These are phyloP conservation scores for Rhizopogon vinicolor DNA, from an alignment of 768 basidiomycete genomes.

Conservation along the genomic window DNA sequence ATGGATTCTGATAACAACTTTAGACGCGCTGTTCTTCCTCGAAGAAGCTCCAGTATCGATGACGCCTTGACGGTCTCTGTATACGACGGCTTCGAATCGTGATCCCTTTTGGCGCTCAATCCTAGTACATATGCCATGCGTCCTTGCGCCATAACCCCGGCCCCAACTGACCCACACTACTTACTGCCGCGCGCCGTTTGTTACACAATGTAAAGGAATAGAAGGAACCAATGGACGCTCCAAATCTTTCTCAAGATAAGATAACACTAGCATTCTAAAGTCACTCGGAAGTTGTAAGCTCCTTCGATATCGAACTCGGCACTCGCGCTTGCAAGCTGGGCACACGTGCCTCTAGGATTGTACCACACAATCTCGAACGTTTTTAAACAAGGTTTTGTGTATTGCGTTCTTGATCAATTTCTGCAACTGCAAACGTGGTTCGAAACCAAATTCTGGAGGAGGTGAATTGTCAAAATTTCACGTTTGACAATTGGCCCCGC, in stretches of 20 bases:
- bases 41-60: background rate
- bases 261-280: no score
- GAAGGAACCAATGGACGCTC: background rate
- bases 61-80: background rate
- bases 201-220: background rate
- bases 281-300: no score
- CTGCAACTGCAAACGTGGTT: no score
- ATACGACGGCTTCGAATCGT: background rate
- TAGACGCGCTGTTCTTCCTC: background rate
- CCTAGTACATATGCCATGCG: background rate
- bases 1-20: background rate
- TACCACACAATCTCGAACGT: background rate
- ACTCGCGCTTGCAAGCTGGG: background rate
- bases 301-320: background rate
- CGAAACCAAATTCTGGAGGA: no score
- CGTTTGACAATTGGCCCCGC: no score
- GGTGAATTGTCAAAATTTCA: no score
- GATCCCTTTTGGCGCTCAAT: background rate
- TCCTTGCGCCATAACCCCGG: background rate
- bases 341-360: background rate
- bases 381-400: no score
- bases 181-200: background rate
- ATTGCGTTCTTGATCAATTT: no score
- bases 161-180: background rate
- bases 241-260: background rate